phyloP scores from a whole-genome alignment of 768 basidiomycete species.

The Leccinum subtestaceum region DNA sequence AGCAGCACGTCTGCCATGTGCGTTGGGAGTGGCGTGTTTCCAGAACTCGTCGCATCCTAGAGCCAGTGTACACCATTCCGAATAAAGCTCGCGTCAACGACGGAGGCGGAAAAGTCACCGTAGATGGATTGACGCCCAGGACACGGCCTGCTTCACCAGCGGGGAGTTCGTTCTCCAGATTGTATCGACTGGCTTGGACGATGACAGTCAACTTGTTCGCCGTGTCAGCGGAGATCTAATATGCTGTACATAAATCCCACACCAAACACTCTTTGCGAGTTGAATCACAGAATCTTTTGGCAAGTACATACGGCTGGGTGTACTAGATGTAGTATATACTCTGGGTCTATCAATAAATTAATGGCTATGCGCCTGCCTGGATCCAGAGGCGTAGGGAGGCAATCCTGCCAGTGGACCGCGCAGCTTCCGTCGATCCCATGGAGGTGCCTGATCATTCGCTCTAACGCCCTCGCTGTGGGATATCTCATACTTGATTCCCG shows the following conservation, averaged over 20 bases:
- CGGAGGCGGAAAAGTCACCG: conserved; percentile 9
- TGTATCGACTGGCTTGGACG: not conserved
- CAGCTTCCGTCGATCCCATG: conserved; percentile 38
- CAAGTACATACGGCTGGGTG: not conserved
- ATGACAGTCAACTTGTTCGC: not conserved
- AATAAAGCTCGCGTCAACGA: not conserved
- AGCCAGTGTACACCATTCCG: conserved; percentile 11
- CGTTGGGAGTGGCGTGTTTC: not conserved
- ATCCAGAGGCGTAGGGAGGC: not conserved
- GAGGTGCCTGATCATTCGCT: conserved; percentile 33
- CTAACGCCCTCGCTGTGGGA: conserved; percentile 20
- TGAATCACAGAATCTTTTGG: too few relatives aligned
- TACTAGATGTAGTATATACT: not conserved
- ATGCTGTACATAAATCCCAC: not conserved
- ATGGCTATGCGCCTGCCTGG: conserved; percentile 11
- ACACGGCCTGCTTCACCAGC: not conserved
- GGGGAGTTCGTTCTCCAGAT: conserved; percentile 5
- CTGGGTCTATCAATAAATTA: not conserved
- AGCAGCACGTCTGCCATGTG: conserved; percentile 47
- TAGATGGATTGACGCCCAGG: conserved; percentile 1
- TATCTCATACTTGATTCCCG: conserved; percentile 24
- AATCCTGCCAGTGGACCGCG: not conserved
- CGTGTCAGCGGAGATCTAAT: not conserved
- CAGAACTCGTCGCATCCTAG: not conserved
- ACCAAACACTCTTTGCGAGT: too few relatives aligned